Percentiles rank a stretch among this genome's conserved stretches.
These are phyloP conservation scores for Hevea brasiliensis DNA, from an alignment of 345 rosid genomes.

Conservation along the genomic window DNA sequence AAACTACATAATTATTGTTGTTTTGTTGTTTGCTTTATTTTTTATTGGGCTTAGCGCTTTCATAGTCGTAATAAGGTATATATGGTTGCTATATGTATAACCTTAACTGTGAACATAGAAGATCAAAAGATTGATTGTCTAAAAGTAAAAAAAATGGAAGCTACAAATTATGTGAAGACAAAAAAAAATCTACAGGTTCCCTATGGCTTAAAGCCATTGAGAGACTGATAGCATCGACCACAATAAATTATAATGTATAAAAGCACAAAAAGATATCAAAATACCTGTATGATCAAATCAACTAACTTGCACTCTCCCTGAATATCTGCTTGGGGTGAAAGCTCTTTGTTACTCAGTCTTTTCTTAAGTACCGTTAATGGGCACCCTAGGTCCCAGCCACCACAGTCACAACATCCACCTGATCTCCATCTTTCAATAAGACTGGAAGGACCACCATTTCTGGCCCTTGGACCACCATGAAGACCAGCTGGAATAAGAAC, in stretches of 20 bases:
- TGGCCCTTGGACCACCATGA: conserved; percentile 80
- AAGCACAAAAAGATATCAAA: conserved; percentile 1
- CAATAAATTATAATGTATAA: not conserved
- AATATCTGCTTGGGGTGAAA: conserved; percentile 23
- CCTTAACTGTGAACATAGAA: not conserved
- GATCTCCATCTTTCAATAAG: conserved; percentile 85
- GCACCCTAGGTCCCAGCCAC: conserved; percentile 98
- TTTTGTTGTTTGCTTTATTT: no score
- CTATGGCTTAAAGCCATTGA: not conserved
- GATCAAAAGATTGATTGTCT: not conserved
- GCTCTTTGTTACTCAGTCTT: conserved; percentile 39
- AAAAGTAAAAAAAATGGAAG: not conserved
- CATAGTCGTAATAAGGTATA: no score
- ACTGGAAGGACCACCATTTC: conserved; percentile 67
- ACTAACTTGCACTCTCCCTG: conserved; percentile 58
- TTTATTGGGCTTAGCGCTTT: no score
- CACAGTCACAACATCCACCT: conserved; percentile 89
- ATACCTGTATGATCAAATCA: conserved; percentile 68
- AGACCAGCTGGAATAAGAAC: conserved; percentile 78
- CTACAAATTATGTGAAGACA: not conserved
- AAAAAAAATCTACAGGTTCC: conserved; percentile 9
- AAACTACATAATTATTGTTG: no score
- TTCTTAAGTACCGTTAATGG: conserved; percentile 56
- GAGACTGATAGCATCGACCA: not conserved
- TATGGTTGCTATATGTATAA: no score